Conservation (phyloP, 2,329 filamentous ascomycete genomes). For the Epichloe uncinata region DNA sequence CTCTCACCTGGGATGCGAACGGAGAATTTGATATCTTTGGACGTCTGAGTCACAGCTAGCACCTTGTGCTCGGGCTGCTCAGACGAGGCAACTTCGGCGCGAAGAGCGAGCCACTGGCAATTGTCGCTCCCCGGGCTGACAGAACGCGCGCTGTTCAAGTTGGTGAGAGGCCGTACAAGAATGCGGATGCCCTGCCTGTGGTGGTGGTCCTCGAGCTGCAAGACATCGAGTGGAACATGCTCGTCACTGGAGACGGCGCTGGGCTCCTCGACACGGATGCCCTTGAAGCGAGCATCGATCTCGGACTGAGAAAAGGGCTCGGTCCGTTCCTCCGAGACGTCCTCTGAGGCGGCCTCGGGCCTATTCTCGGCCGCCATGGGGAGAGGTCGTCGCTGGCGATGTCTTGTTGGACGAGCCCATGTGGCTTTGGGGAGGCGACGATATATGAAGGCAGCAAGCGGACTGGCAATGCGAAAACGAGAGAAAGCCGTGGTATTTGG, state of each 20-base stretch:
- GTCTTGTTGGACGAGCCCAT: slow-evolving; percentile 3
- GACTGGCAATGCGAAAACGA: background rate
- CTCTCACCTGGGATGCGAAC: slow-evolving; percentile 39
- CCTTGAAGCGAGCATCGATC: slow-evolving; percentile 35
- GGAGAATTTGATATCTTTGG: slow-evolving; percentile 46
- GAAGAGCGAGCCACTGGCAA: slow-evolving; percentile 43
- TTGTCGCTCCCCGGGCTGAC: slow-evolving; percentile 44
- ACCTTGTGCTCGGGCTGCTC: slow-evolving; percentile 43
- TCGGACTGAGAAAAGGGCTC: slow-evolving; percentile 46
- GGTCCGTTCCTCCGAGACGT: slow-evolving; percentile 37
- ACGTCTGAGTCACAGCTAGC: slow-evolving; percentile 46
- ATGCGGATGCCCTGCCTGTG: slow-evolving; percentile 44
- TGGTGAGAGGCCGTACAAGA: slow-evolving; percentile 40
- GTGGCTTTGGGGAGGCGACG: slow-evolving; percentile 1
- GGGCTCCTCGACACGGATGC: slow-evolving; percentile 31
- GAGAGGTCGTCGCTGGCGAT: slow-evolving; percentile 3
- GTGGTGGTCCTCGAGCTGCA: slow-evolving; percentile 37
- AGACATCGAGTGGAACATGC: slow-evolving; percentile 38
- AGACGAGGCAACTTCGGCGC: slow-evolving; percentile 37
- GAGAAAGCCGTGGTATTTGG: background rate
- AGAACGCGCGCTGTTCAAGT: slow-evolving; percentile 36
- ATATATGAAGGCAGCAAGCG: slow-evolving; percentile 3
- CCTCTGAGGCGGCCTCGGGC: slow-evolving; percentile 23
- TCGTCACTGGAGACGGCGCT: slow-evolving; percentile 24
- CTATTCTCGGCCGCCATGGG: slow-evolving; percentile 33